A percentile compares a stretch with the other conserved stretches of the same genome.
Conservation (phyloP, 495 filamentous ascomycete species). For the Penicillium verhagenii region DNA sequence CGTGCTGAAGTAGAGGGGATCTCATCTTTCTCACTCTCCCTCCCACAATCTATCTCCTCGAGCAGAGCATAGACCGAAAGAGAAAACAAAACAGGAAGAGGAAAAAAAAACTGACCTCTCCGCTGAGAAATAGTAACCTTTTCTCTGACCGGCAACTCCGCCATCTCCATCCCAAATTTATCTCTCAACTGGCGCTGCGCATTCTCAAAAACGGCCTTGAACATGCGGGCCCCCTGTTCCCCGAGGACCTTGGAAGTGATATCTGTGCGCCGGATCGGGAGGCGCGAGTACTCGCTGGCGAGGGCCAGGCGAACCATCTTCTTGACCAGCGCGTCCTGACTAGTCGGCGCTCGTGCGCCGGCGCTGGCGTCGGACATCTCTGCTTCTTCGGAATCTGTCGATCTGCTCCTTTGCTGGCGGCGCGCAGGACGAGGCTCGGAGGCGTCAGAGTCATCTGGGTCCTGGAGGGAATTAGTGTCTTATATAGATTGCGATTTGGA, state of each 20-base stretch:
- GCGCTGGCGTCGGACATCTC: conserved; percentile 24
- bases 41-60: background rate
- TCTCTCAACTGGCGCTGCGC: conserved; percentile 63
- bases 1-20: no score
- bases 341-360: conserved; percentile 33
- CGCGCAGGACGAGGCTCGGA: conserved; percentile 9
- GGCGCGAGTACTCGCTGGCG: conserved; percentile 81
- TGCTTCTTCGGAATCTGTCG: conserved; percentile 6
- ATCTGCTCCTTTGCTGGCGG: conserved; percentile 14
- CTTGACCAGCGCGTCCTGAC: conserved; percentile 71
- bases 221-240: conserved; percentile 49
- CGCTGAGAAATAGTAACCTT: conserved; percentile 73
- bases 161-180: conserved; percentile 84
- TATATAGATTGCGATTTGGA: background rate
- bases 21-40: background rate
- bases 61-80: no score
- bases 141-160: conserved; percentile 75
- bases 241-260: conserved; percentile 66
- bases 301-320: conserved; percentile 89
- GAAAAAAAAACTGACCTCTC: conserved; percentile 56
- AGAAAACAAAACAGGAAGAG: conserved; percentile 1
- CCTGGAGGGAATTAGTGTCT: conserved; percentile 8
- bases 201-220: conserved; percentile 65
- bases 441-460: conserved; percentile 5
- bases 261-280: conserved; percentile 71